Conservation (phyloP, 441 rosid genomes). For the Corymbia citriodora region DNA sequence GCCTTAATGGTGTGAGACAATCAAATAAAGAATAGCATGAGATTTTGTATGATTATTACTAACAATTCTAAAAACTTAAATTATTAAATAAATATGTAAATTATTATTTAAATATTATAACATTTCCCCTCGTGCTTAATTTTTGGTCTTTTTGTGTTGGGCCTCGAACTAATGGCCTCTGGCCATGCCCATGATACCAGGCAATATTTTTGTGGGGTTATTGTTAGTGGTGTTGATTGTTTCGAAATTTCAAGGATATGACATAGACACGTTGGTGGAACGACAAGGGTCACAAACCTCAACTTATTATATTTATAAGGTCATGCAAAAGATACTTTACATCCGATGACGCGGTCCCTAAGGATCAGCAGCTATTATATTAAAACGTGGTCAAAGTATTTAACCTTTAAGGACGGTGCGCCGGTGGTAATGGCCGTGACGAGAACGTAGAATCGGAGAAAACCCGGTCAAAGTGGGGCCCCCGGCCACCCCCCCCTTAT, state of each 20-base stretch:
- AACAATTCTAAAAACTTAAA: background rate
- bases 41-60: fast-evolving
- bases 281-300: background rate
- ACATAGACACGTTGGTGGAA: fast-evolving
- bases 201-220: too few species aligned
- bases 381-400: background rate
- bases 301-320: too few species aligned
- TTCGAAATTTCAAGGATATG: fast-evolving
- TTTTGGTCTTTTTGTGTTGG: fast-evolving
- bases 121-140: fast-evolving
- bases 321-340: too few species aligned
- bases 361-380: too few species aligned
- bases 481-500: background rate
- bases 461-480: background rate
- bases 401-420: background rate
- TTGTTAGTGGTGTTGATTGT: fast-evolving
- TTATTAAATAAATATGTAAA: fast-evolving
- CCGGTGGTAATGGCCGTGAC: background rate
- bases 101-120: too few species aligned
- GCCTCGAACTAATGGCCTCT: too few species aligned
- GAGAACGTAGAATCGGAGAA: too few species aligned
- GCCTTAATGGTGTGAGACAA: background rate
- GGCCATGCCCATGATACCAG: too few species aligned
- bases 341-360: too few species aligned
- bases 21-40: too few species aligned